Base-by-base conservation (phyloP, 208 protist genomes). In the Leishmania major region DNA sequence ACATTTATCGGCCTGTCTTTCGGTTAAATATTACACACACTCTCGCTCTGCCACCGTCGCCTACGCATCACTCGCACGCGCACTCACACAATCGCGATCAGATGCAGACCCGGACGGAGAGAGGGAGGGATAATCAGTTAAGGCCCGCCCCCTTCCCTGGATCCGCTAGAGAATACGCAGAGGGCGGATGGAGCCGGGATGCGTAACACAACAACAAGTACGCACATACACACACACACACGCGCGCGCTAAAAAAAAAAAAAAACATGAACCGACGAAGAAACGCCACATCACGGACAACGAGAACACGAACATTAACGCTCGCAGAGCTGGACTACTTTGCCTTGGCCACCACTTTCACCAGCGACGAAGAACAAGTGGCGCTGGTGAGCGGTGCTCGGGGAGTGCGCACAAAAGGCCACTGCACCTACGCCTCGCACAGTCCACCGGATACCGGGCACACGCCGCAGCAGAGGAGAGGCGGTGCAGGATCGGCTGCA, bases 121-220 rank as follows among this genome's bases (percentile, higher is more conserved):
- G 72, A 79, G 45, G 72, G 55, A 75, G 71, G 47, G 51, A 43
- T 10, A 67, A n/a, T 67, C n/a, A 67, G 28, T 28, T 28, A 37
- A 28, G 8, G 60, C 60, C 0, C 60, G 37, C 60, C 51, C 51
- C 51, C 51, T 13, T 55, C 3, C 51, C 51, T 8, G 51, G 15
- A 55, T 55, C 51, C 3, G 51, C 22, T 55, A 55, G 51, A 15
- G 22, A 55, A 22, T 22, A 55, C 51, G 17, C 51, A 22, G 51
- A 13, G 51, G 17, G 51, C 4, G 15, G 51, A 55, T 13, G 51
- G 51, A 2, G 51, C 15, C 51, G 51, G 3, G 4, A 40, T 1
- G 64, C n/a, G 4, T 19, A 11, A 31, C 15, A 43, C 35, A 43
- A 28, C n/a, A 10, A 6, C 43, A 31, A 3, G 19, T 35, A 31